Conservation (phyloP, 108 stramenopile genomes). For the Cylindrotheca closterium region DNA sequence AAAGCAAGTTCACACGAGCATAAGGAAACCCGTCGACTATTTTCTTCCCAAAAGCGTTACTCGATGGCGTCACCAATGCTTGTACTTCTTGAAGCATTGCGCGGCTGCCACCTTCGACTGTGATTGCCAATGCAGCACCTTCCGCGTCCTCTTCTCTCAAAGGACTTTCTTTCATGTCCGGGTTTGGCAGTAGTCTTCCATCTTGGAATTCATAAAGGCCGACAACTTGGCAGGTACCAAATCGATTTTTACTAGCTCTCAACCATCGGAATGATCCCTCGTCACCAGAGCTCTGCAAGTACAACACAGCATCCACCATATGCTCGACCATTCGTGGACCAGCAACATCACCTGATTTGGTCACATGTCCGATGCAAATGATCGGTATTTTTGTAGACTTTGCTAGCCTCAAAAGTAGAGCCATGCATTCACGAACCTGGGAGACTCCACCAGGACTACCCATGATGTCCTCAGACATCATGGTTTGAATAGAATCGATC, state of each 20-base stretch:
- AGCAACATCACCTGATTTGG: constrained; percentile 91
- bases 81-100: constrained; percentile 79
- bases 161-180: constrained; percentile 77
- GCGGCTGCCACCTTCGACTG: constrained; percentile 83
- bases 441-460: constrained; percentile 80
- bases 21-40: constrained; percentile 66
- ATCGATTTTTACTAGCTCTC: constrained; percentile 89
- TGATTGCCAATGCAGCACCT: constrained; percentile 86
- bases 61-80: constrained; percentile 43
- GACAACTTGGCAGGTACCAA: constrained; percentile 84
- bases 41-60: constrained; percentile 32
- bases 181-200: constrained; percentile 78
- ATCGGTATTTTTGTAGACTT: constrained; percentile 89
- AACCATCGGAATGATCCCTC: constrained; percentile 65
- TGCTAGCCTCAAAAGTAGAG: constrained; percentile 81
- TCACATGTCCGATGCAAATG: constrained; percentile 92
- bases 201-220: constrained; percentile 87
- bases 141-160: constrained; percentile 59
- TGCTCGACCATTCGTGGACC: constrained; percentile 96
- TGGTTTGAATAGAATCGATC: constrained; percentile 95
- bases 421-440: constrained; percentile 87
- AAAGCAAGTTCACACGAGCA: constrained; percentile 74
- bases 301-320: constrained; percentile 95
- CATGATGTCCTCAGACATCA: constrained; percentile 71
- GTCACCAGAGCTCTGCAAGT: constrained; percentile 58